Conservation (phyloP, 83 land plant species). For the Thuja plicata region DNA sequence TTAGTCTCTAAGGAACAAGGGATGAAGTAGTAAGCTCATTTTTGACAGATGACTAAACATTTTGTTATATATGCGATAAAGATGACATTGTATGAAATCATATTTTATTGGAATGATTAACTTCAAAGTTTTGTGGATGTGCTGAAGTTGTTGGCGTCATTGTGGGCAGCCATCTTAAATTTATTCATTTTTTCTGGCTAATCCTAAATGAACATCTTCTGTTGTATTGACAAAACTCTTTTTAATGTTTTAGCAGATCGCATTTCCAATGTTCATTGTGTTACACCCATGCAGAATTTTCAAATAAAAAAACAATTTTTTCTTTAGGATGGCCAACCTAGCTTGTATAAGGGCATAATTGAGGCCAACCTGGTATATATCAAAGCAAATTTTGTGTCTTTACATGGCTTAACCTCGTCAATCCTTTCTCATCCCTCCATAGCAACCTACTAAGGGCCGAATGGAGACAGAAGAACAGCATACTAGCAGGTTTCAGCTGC, state of each 20-base stretch:
- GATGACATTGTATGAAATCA: background rate
- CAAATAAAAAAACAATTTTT: too few species aligned
- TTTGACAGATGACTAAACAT: background rate
- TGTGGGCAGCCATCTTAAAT: too few species aligned
- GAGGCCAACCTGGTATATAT: too few species aligned
- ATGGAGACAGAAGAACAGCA: too few species aligned
- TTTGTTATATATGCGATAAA: background rate
- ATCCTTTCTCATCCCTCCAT: too few species aligned
- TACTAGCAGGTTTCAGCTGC: too few species aligned
- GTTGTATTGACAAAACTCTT: background rate
- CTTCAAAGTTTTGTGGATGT: background rate
- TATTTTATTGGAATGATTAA: background rate
- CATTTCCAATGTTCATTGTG: background rate
- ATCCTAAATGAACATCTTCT: background rate
- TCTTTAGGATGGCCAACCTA: too few species aligned
- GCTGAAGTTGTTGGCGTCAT: background rate
- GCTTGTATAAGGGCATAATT: too few species aligned
- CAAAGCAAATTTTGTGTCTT: too few species aligned
- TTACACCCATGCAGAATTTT: too few species aligned
- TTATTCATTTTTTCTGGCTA: background rate
- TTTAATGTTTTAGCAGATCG: background rate
- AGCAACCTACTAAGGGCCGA: too few species aligned
- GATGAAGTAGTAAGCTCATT: background rate
- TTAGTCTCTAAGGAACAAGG: background rate
- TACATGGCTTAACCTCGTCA: too few species aligned